Conservation (phyloP, 768 basidiomycete species). For the Termitomyces heimii region DNA sequence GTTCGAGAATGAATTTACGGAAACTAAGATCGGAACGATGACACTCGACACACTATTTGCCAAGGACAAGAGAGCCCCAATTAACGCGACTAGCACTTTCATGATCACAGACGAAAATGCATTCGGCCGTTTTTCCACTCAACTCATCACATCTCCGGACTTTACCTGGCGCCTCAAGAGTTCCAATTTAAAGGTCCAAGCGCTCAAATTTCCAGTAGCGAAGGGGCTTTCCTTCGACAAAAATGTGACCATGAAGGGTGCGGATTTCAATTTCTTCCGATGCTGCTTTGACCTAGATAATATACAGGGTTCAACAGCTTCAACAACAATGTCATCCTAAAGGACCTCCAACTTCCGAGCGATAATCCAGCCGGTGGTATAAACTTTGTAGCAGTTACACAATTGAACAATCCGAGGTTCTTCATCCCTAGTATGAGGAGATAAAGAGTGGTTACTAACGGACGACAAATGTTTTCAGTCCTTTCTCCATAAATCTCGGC, state of each 20-base stretch:
- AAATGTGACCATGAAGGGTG: constrained; percentile 49
- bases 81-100: constrained; percentile 59
- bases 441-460: background rate
- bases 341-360: constrained; percentile 58
- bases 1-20: constrained; percentile 41
- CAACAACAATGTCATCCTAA: constrained; percentile 44
- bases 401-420: constrained; percentile 54
- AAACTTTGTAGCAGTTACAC: constrained; percentile 52
- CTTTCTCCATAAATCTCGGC: constrained; percentile 65
- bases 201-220: constrained; percentile 60
- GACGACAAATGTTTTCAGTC: constrained; percentile 27
- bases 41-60: constrained; percentile 41
- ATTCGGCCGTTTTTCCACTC: constrained; percentile 55
- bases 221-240: constrained; percentile 65
- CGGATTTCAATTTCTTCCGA: constrained; percentile 1
- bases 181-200: constrained; percentile 54
- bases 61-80: constrained; percentile 46
- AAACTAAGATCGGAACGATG: constrained; percentile 51
- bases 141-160: constrained; percentile 58
- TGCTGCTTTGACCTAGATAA: background rate
- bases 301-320: constrained; percentile 55
- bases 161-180: constrained; percentile 66
- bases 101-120: constrained; percentile 47
- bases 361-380: constrained; percentile 67
- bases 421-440: background rate